A percentile compares a stretch with the other conserved stretches of the same genome.
Conservation (phyloP, 257 asterid species). For the Nicotiana tomentosiformis region DNA sequence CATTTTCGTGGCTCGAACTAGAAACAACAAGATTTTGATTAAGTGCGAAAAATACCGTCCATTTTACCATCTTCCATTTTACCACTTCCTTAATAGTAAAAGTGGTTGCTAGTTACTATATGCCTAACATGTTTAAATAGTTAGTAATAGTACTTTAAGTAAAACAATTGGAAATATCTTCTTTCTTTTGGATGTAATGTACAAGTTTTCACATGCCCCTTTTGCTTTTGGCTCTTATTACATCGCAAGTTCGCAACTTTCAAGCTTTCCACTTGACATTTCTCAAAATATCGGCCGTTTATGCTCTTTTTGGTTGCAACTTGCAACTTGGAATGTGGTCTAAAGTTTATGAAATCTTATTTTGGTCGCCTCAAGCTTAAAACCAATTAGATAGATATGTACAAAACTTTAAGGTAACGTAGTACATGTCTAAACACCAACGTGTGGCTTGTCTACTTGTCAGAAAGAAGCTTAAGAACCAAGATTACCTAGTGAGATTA, state of each 20-base stretch:
- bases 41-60: too few species aligned
- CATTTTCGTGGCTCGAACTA: too few species aligned
- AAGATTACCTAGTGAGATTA: background rate
- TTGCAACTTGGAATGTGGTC: constrained; percentile 11
- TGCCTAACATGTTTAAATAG: background rate
- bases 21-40: too few species aligned
- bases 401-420: background rate
- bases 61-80: too few species aligned
- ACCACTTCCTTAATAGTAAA: too few species aligned
- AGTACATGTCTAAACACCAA: too few species aligned
- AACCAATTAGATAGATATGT: constrained; percentile 4
- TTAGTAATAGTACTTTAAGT: background rate
- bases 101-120: too few species aligned
- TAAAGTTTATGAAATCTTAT: background rate
- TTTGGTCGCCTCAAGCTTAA: background rate
- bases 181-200: constrained; percentile 10
- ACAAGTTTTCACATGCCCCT: constrained; percentile 7
- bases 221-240: background rate
- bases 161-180: constrained; percentile 12
- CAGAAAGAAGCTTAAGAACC: constrained; percentile 1
- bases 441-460: background rate
- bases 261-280: background rate
- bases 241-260: background rate
- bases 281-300: background rate
- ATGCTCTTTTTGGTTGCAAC: background rate